These are phyloP conservation scores for Acanthamoeba healyi DNA, from an alignment of 208 protist species.

Conservation along the genomic window DNA sequence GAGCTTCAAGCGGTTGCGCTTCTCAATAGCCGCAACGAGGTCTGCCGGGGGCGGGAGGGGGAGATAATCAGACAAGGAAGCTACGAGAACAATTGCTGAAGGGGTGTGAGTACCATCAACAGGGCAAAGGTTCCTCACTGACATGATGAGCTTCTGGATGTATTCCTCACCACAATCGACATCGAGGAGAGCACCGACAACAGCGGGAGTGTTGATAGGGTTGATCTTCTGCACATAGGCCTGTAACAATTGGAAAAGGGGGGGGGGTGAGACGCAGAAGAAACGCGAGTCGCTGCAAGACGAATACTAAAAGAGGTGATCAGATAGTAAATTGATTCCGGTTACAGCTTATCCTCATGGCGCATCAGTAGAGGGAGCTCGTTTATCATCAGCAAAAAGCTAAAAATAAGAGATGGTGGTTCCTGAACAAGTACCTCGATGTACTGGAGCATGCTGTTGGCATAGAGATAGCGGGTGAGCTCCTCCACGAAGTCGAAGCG, in stretches of 20 bases:
- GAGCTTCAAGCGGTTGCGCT: conserved; percentile 96
- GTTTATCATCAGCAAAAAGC: conserved; percentile 42
- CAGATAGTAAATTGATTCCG: conserved; percentile 65
- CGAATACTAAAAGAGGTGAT: not conserved
- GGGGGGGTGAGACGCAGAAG: not conserved
- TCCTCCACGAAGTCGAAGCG: conserved; percentile 98
- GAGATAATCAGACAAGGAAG: not conserved
- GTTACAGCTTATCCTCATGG: conserved; percentile 69
- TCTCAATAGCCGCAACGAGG: conserved; percentile 92
- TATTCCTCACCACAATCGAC: conserved; percentile 97
- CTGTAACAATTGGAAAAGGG: not conserved
- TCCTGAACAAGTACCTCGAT: conserved; percentile 97
- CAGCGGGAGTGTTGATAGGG: conserved; percentile 97
- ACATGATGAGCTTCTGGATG: conserved; percentile 96
- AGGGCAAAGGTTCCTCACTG: conserved; percentile 97
- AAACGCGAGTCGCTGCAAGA: not conserved
- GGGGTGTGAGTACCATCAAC: conserved; percentile 89
- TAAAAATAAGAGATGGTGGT: too few relatives aligned
- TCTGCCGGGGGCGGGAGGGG: not conserved
- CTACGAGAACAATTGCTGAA: too few relatives aligned
- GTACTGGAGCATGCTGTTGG: conserved; percentile 96
- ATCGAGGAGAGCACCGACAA: conserved; percentile 99
- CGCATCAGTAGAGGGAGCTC: conserved; percentile 71
- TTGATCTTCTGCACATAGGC: conserved; percentile 95
- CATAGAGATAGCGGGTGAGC: conserved; percentile 98